Evolutionary conservation across 305 asterid genomes (phyloP), one percentile per base, ranked within the genome.

Genomic region (Fraxinus sp.): DNA sequence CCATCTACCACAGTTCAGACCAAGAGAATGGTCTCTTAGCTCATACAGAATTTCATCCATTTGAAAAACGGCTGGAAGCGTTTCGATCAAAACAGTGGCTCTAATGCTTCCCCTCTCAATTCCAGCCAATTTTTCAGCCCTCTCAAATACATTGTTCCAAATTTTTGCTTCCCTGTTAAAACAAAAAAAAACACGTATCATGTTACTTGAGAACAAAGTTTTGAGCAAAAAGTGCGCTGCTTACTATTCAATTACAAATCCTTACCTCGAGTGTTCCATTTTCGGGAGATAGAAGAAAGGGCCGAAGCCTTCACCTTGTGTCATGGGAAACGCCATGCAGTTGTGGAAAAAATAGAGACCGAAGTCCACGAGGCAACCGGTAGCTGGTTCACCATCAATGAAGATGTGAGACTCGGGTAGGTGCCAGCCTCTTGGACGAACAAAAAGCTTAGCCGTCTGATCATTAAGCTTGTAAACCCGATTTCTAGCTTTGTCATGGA

Each of bases 371-470:
- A 94, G 88, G 89, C 97, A 92, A 44, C 86, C 98, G 1, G 89
- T 79, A 22, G 94, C 97, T 0, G 99, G 98, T 64, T 93, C 94
- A 1, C 99, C 99, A 81, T 96, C 99, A 81, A 96, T 88, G 71
- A 94, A 85, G 87, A 96, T 89, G 88, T 96, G 99, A 36, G 97
- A 90, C 87, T 96, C 99, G 0, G 97, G 97, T 78, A 96, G 78
- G 75, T 96, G 99, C 98, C 99, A 94, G n/a, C 99, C 99, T 80
- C 98, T 85, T 0, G 98, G 98, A 3, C 98, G 97, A 26, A 96
- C 99, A 20, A 96, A 96, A 9, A 96, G 97, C 91, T 90, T 96
- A 0, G 98, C 99, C 0, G 91, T 93, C 7, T 62, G 84, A 18
- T 90, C 91, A 66, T 94, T 94, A 2, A 96, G 93, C 81, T 89